These are phyloP conservation scores for Cystobasidium slooffiae DNA, from an alignment of 1,284 basidiomycete genomes.

Conservation along the genomic window DNA sequence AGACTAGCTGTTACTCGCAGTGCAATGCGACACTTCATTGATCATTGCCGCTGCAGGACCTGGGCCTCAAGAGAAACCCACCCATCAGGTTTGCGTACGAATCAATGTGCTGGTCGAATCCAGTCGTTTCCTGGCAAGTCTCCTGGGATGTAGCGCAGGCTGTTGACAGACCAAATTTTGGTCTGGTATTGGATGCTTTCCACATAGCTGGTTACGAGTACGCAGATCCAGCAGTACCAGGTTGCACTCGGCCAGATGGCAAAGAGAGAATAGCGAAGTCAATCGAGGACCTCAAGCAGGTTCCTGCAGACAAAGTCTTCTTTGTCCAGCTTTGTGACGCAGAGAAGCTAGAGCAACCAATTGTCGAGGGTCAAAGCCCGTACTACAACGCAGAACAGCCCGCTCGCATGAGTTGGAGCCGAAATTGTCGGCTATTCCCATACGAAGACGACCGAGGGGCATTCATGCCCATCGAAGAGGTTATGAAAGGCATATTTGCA, in stretches of 20 bases:
- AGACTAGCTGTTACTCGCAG: background rate
- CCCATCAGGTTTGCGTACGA: slow-evolving; percentile 47
- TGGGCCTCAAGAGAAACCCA: slow-evolving; percentile 25
- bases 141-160: slow-evolving; percentile 38
- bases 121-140: slow-evolving; percentile 42
- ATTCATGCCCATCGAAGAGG: slow-evolving; percentile 44
- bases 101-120: slow-evolving; percentile 44
- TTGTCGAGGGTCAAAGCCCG: slow-evolving; percentile 19
- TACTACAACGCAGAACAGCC: slow-evolving; percentile 33
- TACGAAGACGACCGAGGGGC: slow-evolving; percentile 42
- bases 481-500: slow-evolving; percentile 39
- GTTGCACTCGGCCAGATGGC: slow-evolving; percentile 27
- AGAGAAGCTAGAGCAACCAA: slow-evolving; percentile 35
- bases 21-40: background rate
- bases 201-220: slow-evolving; percentile 46
- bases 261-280: slow-evolving; percentile 6
- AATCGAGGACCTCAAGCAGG: slow-evolving; percentile 30
- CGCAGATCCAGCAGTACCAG: slow-evolving; percentile 35
- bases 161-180: slow-evolving; percentile 47
- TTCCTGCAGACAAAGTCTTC: slow-evolving; percentile 33
- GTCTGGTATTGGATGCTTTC: slow-evolving; percentile 46
- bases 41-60: slow-evolving; percentile 31
- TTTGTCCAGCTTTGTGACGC: slow-evolving; percentile 47
- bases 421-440: slow-evolving; percentile 44
- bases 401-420: slow-evolving; percentile 45